These are phyloP conservation scores for Nothomitra cinnamomea DNA, from an alignment of 2,329 filamentous ascomycete genomes.

Conservation along the genomic window DNA sequence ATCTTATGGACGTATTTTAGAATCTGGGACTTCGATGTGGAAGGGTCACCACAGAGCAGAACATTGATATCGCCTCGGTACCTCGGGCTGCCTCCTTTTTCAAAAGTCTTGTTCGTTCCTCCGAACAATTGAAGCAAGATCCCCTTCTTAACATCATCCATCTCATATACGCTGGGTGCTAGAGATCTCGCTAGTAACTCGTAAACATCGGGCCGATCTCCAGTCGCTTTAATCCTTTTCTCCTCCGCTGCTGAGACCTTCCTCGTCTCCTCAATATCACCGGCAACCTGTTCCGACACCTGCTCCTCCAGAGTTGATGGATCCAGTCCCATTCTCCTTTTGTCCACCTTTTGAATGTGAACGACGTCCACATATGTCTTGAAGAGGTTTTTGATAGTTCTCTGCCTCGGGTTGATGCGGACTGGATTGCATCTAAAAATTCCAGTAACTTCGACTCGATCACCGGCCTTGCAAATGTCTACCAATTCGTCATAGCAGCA, in stretches of 20 bases:
- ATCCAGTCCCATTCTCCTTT: constrained; percentile 84
- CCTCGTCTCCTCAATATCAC: constrained; percentile 64
- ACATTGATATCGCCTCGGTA: constrained; percentile 98
- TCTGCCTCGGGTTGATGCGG: constrained; percentile 80
- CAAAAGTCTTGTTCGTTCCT: constrained; percentile 93
- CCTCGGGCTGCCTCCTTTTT: constrained; percentile 86
- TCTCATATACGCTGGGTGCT: constrained; percentile 89
- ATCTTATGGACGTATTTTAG: constrained; percentile 95
- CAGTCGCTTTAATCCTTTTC: constrained; percentile 68
- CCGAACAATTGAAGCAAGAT: constrained; percentile 93
- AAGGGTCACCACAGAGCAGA: constrained; percentile 89
- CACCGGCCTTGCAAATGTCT: constrained; percentile 94
- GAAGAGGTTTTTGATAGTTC: constrained; percentile 86
- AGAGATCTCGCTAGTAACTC: constrained; percentile 80
- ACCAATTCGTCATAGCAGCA: constrained; percentile 95
- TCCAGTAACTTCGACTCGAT: constrained; percentile 85
- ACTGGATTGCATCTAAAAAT: constrained; percentile 94
- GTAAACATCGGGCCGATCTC: constrained; percentile 71
- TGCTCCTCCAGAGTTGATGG: constrained; percentile 74
- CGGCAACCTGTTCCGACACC: constrained; percentile 52
- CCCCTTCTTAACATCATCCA: constrained; percentile 98
- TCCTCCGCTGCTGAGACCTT: constrained; percentile 78
- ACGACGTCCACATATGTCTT: constrained; percentile 95
- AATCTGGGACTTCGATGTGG: constrained; percentile 89
- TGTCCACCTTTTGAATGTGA: constrained; percentile 92